Percentiles rank a stretch among this genome's conserved stretches.
Evolutionary conservation across 208 protist genomes (phyloP).

Genomic region (Wallacemonas sp.): DNA sequence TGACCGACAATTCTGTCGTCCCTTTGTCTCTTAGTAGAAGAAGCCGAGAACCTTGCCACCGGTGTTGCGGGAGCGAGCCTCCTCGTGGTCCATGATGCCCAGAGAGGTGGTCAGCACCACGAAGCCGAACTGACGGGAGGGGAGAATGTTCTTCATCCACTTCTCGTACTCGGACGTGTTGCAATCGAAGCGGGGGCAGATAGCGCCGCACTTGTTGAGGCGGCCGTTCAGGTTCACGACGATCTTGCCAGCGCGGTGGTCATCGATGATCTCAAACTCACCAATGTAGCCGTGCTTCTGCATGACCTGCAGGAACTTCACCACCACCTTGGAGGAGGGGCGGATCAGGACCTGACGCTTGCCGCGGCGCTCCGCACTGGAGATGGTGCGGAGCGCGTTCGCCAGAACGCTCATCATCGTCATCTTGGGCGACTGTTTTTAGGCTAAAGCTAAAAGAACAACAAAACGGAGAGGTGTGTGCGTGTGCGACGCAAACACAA

Average conservation of each 20-base stretch:
- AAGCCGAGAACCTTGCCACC: slow-evolving; percentile 99
- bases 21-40: slow-evolving; percentile 98
- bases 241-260: slow-evolving; percentile 99
- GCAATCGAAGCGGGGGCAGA: slow-evolving; percentile 99
- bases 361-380: slow-evolving; percentile 99
- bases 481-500: too few relatives aligned
- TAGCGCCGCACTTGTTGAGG: slow-evolving; percentile 99
- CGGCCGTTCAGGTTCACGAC: slow-evolving; percentile 99
- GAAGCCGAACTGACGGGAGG: slow-evolving; percentile 99
- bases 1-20: too few relatives aligned
- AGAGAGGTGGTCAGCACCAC: slow-evolving; percentile 99
- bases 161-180: slow-evolving; percentile 97
- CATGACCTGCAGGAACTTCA: slow-evolving; percentile 99
- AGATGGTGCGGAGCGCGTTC: slow-evolving; percentile 98
- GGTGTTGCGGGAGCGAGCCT: slow-evolving; percentile 97
- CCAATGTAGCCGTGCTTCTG: slow-evolving; percentile 99
- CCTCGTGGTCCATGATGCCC: slow-evolving; percentile 99
- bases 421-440: slow-evolving; percentile 87
- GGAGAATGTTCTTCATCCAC: slow-evolving; percentile 99
- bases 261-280: slow-evolving; percentile 99
- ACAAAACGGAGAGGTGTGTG: too few relatives aligned
- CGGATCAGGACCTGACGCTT: slow-evolving; percentile 99
- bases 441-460: neutral
- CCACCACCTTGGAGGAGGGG: slow-evolving; percentile 99
- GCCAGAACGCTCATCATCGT: slow-evolving; percentile 99